These are phyloP conservation scores for Rhodomyrtus tomentosa DNA, from an alignment of 345 rosid genomes.

Conservation along the genomic window DNA sequence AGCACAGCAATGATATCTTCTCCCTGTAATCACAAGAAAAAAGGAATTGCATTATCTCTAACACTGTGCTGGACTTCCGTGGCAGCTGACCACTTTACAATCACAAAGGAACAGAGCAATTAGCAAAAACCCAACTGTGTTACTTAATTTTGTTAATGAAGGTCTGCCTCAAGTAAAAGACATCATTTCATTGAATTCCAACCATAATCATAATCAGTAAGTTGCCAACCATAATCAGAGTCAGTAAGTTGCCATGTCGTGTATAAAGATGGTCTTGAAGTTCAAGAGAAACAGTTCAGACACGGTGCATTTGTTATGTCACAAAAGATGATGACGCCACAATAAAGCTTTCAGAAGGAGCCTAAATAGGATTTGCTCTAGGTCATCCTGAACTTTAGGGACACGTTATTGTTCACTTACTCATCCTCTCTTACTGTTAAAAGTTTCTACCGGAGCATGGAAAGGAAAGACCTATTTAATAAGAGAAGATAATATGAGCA, in stretches of 20 bases:
- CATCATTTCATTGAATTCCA: background rate
- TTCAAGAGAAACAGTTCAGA: background rate
- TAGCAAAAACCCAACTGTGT: background rate
- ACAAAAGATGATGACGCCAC: background rate
- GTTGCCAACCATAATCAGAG: background rate
- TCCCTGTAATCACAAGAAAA: constrained; percentile 33
- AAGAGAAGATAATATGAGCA: background rate
- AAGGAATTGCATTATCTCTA: background rate
- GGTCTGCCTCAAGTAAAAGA: background rate
- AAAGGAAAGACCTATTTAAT: background rate
- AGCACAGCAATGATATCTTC: constrained; percentile 71
- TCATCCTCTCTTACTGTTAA: background rate
- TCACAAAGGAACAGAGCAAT: background rate
- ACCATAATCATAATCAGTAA: background rate
- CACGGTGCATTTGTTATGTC: background rate
- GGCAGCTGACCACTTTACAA: background rate
- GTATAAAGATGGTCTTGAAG: background rate
- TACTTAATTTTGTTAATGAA: background rate
- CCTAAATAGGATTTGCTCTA: background rate
- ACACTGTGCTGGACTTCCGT: background rate
- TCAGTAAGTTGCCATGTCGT: background rate
- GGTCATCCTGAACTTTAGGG: background rate
- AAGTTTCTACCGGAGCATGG: background rate
- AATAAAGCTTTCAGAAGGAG: background rate
- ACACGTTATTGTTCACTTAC: background rate